These are phyloP conservation scores for Xerocomellus intermedius DNA, from an alignment of 768 basidiomycete genomes.

Conservation along the genomic window DNA sequence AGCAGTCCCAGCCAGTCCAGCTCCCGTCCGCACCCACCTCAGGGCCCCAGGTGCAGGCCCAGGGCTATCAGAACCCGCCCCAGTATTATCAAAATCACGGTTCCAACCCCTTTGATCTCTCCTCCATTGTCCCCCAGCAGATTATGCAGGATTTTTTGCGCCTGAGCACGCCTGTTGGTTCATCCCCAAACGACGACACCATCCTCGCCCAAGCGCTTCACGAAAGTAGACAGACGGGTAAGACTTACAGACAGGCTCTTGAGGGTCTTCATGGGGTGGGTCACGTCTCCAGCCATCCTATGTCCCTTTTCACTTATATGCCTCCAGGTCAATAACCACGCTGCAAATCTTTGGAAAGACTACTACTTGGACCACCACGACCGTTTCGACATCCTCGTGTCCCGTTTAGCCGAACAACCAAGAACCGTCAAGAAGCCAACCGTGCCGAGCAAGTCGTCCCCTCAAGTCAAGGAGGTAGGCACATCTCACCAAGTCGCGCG, in stretches of 20 bases:
- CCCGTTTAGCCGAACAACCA: conserved; percentile 23
- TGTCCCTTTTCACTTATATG: conserved; percentile 3
- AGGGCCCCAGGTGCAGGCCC: conserved; percentile 19
- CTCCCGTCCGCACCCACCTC: conserved; percentile 36
- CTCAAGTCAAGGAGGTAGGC: conserved; percentile 7
- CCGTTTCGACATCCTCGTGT: conserved; percentile 47
- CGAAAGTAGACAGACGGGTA: conserved; percentile 39
- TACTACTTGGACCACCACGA: conserved; percentile 72
- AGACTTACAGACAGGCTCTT: conserved; percentile 62
- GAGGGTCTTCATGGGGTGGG: conserved; percentile 66
- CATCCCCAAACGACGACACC: conserved; percentile 52
- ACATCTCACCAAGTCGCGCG: conserved; percentile 33
- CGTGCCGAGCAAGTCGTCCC: conserved; percentile 8
- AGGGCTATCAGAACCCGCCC: conserved; percentile 13
- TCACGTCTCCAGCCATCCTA: conserved; percentile 4
- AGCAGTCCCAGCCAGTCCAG: conserved; percentile 34
- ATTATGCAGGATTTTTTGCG: conserved; percentile 55
- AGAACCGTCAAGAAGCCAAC: conserved; percentile 33
- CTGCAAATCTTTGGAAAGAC: conserved; percentile 73
- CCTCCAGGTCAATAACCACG: conserved; percentile 42
- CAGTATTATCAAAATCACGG: conserved; percentile 24
- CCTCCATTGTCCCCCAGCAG: conserved; percentile 46
- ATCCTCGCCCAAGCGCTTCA: conserved; percentile 50
- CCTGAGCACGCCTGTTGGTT: conserved; percentile 53
- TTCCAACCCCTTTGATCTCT: conserved; percentile 29